Evolutionary conservation across 2,329 filamentous ascomycete genomes (phyloP).

Genomic region (Dothideomycetidae sp.): DNA sequence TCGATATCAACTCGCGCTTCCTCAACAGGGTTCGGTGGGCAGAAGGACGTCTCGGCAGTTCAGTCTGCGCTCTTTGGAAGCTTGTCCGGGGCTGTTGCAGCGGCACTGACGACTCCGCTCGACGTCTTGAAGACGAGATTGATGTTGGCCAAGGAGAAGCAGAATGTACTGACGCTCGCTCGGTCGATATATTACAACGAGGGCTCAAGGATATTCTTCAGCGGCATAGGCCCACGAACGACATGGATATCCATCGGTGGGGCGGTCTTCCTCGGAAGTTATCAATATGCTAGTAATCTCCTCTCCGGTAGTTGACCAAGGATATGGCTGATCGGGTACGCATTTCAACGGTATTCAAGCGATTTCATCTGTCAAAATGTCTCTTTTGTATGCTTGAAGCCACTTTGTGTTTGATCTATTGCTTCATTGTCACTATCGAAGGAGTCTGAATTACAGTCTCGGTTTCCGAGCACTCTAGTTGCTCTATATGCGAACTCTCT

Average conservation of each 20-base stretch:
- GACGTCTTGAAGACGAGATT: conserved; percentile 95
- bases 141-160: conserved; percentile 68
- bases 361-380: no score
- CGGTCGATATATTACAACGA: conserved; percentile 48
- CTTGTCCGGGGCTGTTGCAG: conserved; percentile 69
- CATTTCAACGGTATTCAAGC: no score
- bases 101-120: conserved; percentile 77
- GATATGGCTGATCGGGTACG: no score
- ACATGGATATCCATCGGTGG: conserved; percentile 93
- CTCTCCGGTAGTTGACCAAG: conserved; percentile 35
- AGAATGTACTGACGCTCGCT: conserved; percentile 46
- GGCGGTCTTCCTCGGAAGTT: conserved; percentile 85
- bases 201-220: conserved; percentile 56
- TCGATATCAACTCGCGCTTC: conserved; percentile 30
- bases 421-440: no score
- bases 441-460: no score
- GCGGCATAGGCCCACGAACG: conserved; percentile 65
- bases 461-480: no score
- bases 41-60: conserved; percentile 43
- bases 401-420: no score
- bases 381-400: no score
- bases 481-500: no score
- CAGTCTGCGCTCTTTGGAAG: conserved; percentile 81
- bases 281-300: conserved; percentile 74
- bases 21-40: conserved; percentile 13